Evolutionary conservation across 257 asterid genomes (phyloP), one percentile per base, ranked within the genome.

Genomic region (Lycium barbarum): DNA sequence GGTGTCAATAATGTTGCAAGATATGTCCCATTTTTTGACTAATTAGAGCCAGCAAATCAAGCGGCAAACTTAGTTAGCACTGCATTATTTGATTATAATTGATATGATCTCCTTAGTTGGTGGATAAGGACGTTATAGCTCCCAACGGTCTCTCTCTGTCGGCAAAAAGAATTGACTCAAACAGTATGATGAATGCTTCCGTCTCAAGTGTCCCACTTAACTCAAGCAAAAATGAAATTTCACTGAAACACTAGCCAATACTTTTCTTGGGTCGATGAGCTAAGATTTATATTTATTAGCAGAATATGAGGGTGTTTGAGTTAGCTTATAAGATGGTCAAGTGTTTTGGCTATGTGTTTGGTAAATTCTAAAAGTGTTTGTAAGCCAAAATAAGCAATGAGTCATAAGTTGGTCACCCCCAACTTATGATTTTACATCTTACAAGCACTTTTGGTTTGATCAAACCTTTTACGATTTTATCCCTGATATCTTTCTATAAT

Each of bases 121-220:
- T 74, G 81, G 80, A 49, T 2, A 26, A 47, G 11, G 81, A 49
- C 43, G 61, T 70, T 38, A 8, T 74, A n/a, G 80, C 59, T 47
- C 40, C 80, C 40, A 45, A 47, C 59, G 20, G 57, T n/a, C 79
- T 43, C 15, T 70, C 1, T 47, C 40, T 73, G 80, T 73, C 80
- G 80, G 59, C 80, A n/a, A 18, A 43, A 7, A 68, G 15, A 35
- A 40, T 40, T 43, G 36, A 9, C 5, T 9, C 36, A 2, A 5
- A 18, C 4, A 61, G 2, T 43, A 72, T 72, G 3, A 10, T 20
- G 18, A 72, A 70, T 35, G 18, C 45, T 72, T 72, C 26, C 22
- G 10, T 72, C 36, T 58, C 26, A 58, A 58, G 22, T 58, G 22
- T 17, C 65, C 18, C 65, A n/a, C 18, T 26, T 26, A 26, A 26